A percentile compares a stretch with the other conserved stretches of the same genome.
These are phyloP conservation scores for Salix dunnii DNA, from an alignment of 345 rosid species.

Conservation along the genomic window DNA sequence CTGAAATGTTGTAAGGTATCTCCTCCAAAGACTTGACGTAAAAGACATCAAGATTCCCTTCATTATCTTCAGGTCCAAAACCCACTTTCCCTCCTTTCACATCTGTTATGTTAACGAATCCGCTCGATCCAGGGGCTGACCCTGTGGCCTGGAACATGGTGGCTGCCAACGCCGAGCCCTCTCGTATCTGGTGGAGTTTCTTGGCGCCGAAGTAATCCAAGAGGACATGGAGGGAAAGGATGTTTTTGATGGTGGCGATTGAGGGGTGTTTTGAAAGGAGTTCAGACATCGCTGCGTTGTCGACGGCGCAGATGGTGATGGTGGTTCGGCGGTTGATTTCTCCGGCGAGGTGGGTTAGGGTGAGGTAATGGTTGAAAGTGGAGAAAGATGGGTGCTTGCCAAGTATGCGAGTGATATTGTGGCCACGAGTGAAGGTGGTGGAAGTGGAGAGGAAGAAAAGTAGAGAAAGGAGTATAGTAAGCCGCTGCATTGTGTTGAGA, in stretches of 20 bases:
- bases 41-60: constrained; percentile 44
- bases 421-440: constrained; percentile 38
- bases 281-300: constrained; percentile 69
- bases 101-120: constrained; percentile 89
- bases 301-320: constrained; percentile 82
- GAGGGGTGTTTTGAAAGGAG: constrained; percentile 60
- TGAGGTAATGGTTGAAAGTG: constrained; percentile 80
- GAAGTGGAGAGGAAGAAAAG: constrained; percentile 31
- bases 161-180: constrained; percentile 83
- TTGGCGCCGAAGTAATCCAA: constrained; percentile 87
- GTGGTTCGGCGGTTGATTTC: constrained; percentile 84
- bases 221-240: constrained; percentile 86
- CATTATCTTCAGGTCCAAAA: constrained; percentile 58
- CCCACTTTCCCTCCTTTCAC: constrained; percentile 83
- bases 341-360: constrained; percentile 72
- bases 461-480: constrained; percentile 1
- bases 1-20: constrained; percentile 79
- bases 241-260: constrained; percentile 67
- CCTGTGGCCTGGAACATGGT: constrained; percentile 94
- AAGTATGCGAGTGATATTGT: constrained; percentile 72
- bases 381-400: constrained; percentile 69
- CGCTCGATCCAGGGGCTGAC: constrained; percentile 68
- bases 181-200: constrained; percentile 89
- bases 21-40: constrained; percentile 78
- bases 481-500: constrained; percentile 29